Evolutionary conservation across 345 rosid genomes (phyloP), one percentile per base, ranked within the genome.

Genomic region (Eucalyptus erythrocorys): DNA sequence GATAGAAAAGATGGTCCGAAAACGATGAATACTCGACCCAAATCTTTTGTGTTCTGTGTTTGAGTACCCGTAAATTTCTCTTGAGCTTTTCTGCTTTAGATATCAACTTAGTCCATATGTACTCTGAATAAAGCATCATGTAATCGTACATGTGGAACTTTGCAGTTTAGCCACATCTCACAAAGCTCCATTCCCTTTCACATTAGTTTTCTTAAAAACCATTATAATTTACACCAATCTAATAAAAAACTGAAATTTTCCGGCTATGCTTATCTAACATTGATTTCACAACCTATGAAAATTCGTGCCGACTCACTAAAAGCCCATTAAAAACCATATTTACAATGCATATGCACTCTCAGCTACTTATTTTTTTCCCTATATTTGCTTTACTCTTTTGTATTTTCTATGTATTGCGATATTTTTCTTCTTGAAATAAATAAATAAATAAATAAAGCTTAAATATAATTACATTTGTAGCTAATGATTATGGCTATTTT

Each of bases 361-460:
- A 53, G 1, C 26, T 53, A 53, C 24, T 53, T 53, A 1, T 53
- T 53, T 21, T 43, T 53, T 22, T 53, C 10, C 59, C 59, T 53
- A 53, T 50, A 19, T 0, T 53, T 53, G 59, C 59, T 21, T 53
- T 53, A 17, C 1, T 50, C 53, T 53, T 53, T 53, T 53, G 59
- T 53, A 8, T 53, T 53, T 53, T 53, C 59, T 0, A 53, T 53
- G 0, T 22, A 53, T 21, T 53, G 0, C 0, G 59, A 21, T 53
- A 53, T 53, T 53, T 51, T 53, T 53, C 59, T 53, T 19, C 10
- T 53, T 53, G 59, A 53, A 53, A 53, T 53, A 3, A 50, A n/a
- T n/a, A n/a, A n/a, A 43, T 5, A 53, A 3, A 53, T 5, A 2
- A 1, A 51, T 0, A 21, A 53, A 7, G 0, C 26, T 53, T 53